Evolutionary conservation across 1,284 basidiomycete genomes (phyloP).

Genomic region (Earliella scabrosa): DNA sequence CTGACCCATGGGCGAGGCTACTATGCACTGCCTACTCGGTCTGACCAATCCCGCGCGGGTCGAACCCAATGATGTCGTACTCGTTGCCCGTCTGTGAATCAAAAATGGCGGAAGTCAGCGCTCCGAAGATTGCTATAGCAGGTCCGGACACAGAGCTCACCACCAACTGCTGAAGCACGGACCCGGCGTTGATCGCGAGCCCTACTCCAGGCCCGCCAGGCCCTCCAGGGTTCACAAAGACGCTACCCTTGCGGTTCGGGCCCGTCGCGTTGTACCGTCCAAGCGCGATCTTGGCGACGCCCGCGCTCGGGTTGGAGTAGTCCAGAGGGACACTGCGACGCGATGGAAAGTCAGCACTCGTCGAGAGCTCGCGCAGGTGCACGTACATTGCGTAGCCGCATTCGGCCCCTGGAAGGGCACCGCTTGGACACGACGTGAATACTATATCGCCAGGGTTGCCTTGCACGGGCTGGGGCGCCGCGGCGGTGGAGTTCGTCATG

Average conservation of each 20-base stretch:
- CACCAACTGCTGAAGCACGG: conserved; percentile 22
- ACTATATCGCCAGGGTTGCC: not conserved
- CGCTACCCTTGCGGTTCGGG: conserved; percentile 24
- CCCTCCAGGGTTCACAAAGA: conserved; percentile 32
- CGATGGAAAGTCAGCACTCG: not conserved
- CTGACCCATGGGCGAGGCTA: too few species aligned
- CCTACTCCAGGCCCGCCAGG: conserved; percentile 25
- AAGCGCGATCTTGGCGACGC: conserved; percentile 29
- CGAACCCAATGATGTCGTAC: conserved; percentile 48
- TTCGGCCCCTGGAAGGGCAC: not conserved
- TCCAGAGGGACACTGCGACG: conserved; percentile 29
- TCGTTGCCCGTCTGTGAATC: conserved; percentile 33
- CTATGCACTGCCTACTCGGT: conserved; percentile 31
- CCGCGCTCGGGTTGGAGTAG: conserved; percentile 28
- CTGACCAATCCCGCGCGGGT: conserved; percentile 45
- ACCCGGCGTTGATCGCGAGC: conserved; percentile 17
- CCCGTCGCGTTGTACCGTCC: conserved; percentile 27
- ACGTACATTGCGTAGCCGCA: conserved; percentile 31
- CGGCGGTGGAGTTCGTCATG: not conserved
- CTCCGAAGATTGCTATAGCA: too few species aligned
- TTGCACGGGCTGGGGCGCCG: not conserved
- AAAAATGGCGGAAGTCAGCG: not conserved
- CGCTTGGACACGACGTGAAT: not conserved
- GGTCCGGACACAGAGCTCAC: not conserved
- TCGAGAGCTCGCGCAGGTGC: not conserved